phyloP scores from a whole-genome alignment of 495 filamentous ascomycete species.

The Penicillium argentinense region DNA sequence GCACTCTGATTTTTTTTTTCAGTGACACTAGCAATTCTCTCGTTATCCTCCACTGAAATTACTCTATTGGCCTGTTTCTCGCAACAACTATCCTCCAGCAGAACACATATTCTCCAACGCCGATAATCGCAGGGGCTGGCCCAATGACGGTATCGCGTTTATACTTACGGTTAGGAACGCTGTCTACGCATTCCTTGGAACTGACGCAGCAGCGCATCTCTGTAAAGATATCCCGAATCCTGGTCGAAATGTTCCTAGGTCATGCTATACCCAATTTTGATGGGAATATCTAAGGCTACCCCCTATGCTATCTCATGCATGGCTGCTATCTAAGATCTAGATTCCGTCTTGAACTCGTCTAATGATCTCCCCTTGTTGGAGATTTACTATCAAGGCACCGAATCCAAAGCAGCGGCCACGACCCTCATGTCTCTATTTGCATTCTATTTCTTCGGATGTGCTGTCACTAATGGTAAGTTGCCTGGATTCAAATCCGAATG shows the following conservation, averaged over 20 bases:
- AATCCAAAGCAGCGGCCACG: constrained; percentile 5
- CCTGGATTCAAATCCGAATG: neutral
- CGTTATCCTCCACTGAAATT: constrained; percentile 6
- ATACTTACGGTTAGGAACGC: constrained; percentile 5
- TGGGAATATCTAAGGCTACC: constrained; percentile 4
- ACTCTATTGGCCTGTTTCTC: constrained; percentile 8
- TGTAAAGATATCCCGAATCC: constrained; percentile 9
- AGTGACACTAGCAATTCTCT: constrained; percentile 7
- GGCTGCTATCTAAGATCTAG: constrained; percentile 6
- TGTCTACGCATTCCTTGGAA: constrained; percentile 11
- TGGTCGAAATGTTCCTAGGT: constrained; percentile 5
- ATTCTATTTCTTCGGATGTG: constrained; percentile 12
- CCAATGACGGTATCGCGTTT: constrained; percentile 9
- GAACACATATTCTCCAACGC: constrained; percentile 4
- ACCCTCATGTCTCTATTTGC: constrained; percentile 8
- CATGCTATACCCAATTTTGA: constrained; percentile 7
- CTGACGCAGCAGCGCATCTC: constrained; percentile 9
- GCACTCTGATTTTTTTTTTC: neutral
- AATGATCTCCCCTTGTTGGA: constrained; percentile 10
- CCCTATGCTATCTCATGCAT: constrained; percentile 10
- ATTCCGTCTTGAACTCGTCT: constrained; percentile 7
- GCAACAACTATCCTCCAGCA: constrained; percentile 3
- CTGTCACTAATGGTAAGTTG: constrained; percentile 7
- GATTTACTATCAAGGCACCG: constrained; percentile 12
- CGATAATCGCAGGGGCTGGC: constrained; percentile 7